Conservation (phyloP, 2,329 filamentous ascomycete genomes). For the Fusarium continuum region DNA sequence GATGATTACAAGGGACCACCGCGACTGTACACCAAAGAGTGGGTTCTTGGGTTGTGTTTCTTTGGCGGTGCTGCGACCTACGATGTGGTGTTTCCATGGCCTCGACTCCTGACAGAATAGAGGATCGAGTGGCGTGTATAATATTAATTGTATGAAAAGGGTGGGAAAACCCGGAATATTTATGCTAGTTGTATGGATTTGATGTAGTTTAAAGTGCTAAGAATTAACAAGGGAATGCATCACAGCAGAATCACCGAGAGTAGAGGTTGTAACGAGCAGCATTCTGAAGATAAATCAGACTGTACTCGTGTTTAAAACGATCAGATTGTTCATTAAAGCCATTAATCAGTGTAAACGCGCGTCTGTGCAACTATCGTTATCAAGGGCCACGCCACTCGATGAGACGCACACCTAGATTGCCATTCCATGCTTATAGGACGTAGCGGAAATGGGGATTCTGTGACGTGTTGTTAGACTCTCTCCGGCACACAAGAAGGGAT, state of each 20-base stretch:
- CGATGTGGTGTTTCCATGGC: constrained; percentile 41
- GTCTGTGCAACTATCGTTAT: no score
- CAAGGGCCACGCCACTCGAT: no score
- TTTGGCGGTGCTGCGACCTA: constrained; percentile 16
- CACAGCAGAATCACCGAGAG: no score
- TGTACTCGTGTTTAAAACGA: no score
- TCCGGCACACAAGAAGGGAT: accelerated
- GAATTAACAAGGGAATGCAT: neutral
- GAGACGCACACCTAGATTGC: no score
- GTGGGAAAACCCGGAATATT: neutral
- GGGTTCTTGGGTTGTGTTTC: constrained; percentile 41
- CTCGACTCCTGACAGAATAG: neutral
- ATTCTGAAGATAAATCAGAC: no score
- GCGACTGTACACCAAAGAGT: constrained; percentile 23
- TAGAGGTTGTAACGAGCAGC: no score
- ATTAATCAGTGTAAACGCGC: no score
- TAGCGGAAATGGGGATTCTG: constrained; percentile 35
- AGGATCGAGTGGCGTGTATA: neutral
- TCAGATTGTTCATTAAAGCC: no score
- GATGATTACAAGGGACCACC: neutral
- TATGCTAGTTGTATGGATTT: neutral
- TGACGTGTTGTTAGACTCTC: neutral
- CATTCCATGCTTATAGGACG: neutral
- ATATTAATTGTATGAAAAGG: neutral
- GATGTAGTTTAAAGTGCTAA: neutral